phyloP scores from a whole-genome alignment of 305 asterid genomes.

The Salvia sclarea region DNA sequence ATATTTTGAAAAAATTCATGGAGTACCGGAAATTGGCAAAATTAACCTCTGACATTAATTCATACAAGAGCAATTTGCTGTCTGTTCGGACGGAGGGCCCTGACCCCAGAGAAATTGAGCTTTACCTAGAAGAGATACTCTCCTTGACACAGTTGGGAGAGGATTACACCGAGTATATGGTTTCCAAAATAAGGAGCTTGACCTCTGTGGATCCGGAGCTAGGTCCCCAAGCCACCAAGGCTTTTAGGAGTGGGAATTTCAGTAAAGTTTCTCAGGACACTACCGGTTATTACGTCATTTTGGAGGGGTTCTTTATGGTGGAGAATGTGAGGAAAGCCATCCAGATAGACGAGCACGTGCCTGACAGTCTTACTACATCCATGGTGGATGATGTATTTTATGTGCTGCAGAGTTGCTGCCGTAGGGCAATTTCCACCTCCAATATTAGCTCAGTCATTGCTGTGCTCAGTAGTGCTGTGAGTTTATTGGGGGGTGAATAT shows the following conservation, averaged over 20 bases:
- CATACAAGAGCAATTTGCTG: conserved; percentile 72
- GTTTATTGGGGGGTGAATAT: conserved; percentile 83
- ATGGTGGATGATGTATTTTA: conserved; percentile 97
- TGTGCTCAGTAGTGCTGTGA: conserved; percentile 73
- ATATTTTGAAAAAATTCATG: conserved; percentile 76
- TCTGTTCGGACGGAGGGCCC: conserved; percentile 79
- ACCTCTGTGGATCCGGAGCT: conserved; percentile 81
- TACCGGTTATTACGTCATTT: conserved; percentile 79
- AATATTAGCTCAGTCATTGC: conserved; percentile 85
- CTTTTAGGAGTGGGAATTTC: conserved; percentile 89
- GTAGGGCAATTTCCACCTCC: conserved; percentile 85
- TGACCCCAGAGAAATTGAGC: conserved; percentile 85
- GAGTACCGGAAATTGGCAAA: conserved; percentile 66
- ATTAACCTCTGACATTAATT: conserved; percentile 80
- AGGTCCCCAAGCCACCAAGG: conserved; percentile 80
- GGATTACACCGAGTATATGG: conserved; percentile 88
- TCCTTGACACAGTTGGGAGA: conserved; percentile 81
- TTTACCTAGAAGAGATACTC: conserved; percentile 85
- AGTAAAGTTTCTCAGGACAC: conserved; percentile 78
- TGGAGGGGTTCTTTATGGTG: conserved; percentile 96
- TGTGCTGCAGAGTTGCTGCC: conserved; percentile 92
- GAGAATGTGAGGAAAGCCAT: conserved; percentile 96
- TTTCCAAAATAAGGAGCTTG: conserved; percentile 72
- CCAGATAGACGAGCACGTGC: conserved; percentile 79
- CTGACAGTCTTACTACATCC: conserved; percentile 87